Evolutionary conservation across 2,329 filamentous ascomycete genomes (phyloP).

Genomic region (Aspergillus vadensis): DNA sequence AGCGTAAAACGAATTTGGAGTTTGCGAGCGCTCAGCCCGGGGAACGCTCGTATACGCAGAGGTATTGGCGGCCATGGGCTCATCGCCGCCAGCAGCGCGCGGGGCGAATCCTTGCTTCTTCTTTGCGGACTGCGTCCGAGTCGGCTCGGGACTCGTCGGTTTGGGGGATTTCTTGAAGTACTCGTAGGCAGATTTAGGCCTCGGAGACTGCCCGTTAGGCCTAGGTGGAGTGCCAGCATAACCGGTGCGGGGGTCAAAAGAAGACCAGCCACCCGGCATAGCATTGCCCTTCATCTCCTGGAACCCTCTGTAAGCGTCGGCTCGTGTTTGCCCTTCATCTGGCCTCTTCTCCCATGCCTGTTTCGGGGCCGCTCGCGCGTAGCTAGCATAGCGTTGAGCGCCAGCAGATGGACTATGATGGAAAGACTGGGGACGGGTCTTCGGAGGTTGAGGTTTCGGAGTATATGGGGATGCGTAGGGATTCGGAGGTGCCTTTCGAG

Average conservation of each 20-base stretch:
- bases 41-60: slow-evolving; percentile 50
- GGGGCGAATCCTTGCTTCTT: slow-evolving; percentile 62
- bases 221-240: slow-evolving; percentile 26
- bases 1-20: slow-evolving; percentile 38
- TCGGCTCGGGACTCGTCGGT: slow-evolving; percentile 36
- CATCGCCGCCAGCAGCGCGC: slow-evolving; percentile 61
- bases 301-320: slow-evolving; percentile 49
- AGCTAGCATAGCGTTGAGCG: slow-evolving; percentile 44
- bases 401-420: slow-evolving; percentile 39
- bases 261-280: slow-evolving; percentile 38
- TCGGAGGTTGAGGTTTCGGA: slow-evolving; percentile 27
- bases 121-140: slow-evolving; percentile 48
- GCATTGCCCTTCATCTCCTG: slow-evolving; percentile 45
- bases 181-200: slow-evolving; percentile 45
- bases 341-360: slow-evolving; percentile 41
- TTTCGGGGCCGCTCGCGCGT: slow-evolving; percentile 43
- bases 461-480: slow-evolving; percentile 27
- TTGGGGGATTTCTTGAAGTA: slow-evolving; percentile 36
- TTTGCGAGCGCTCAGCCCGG: slow-evolving; percentile 36
- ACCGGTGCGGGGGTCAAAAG: slow-evolving; percentile 41
- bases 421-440: slow-evolving; percentile 23
- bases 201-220: slow-evolving; percentile 27
- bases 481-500: slow-evolving; percentile 33
- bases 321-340: slow-evolving; percentile 44
- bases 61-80: slow-evolving; percentile 57